Percentiles rank a stretch among this genome's conserved stretches.
These are phyloP conservation scores for Colletotrichum cordylinicola DNA, from an alignment of 2,329 filamentous ascomycete genomes.

Conservation along the genomic window DNA sequence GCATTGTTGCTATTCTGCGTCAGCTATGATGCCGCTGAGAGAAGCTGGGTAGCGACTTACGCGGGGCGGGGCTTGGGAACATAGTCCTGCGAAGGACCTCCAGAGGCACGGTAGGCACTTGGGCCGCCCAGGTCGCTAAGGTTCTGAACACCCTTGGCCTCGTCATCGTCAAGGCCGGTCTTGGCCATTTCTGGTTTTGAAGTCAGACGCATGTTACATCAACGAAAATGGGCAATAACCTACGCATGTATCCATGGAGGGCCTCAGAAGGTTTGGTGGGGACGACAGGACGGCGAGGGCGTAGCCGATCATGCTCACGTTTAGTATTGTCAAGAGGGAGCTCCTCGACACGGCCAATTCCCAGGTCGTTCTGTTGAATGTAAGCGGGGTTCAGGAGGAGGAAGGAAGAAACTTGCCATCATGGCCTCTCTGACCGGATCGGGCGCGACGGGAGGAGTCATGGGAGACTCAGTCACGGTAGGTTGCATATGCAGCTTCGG, in stretches of 20 bases:
- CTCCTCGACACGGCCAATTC: constrained; percentile 28
- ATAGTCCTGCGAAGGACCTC: background rate
- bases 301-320: background rate
- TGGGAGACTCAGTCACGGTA: background rate
- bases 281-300: background rate
- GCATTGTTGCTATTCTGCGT: background rate
- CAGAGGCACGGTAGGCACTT: background rate
- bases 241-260: background rate
- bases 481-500: background rate
- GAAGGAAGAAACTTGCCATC: constrained; percentile 1
- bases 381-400: background rate
- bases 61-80: background rate
- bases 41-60: background rate
- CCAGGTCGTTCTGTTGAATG: constrained; percentile 32
- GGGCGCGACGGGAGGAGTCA: background rate
- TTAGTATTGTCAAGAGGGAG: constrained; percentile 28
- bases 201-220: background rate
- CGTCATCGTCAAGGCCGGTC: constrained; percentile 33
- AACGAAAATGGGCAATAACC: background rate
- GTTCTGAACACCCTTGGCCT: constrained; percentile 30
- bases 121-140: constrained; percentile 27
- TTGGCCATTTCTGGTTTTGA: constrained; percentile 24
- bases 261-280: background rate
- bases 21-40: background rate
- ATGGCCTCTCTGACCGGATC: background rate